phyloP scores from a whole-genome alignment of 2,329 filamentous ascomycete genomes.

The Aspergillus calidoustus region DNA sequence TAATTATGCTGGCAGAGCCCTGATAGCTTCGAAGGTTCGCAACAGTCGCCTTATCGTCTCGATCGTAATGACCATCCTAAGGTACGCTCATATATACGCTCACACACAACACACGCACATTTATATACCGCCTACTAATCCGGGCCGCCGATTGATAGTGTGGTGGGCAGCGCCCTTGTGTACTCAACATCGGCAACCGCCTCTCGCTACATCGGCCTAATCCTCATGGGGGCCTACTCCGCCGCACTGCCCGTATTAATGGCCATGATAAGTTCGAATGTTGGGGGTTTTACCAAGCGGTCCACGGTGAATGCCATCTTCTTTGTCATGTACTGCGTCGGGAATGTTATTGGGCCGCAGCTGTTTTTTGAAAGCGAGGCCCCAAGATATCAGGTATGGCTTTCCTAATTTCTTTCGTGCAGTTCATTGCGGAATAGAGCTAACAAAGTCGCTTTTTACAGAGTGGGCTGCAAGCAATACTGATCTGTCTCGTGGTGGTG shows the following conservation, averaged over 20 bases:
- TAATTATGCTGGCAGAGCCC: not conserved
- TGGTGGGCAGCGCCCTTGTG: not conserved
- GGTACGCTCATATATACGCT: not conserved
- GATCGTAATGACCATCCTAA: not conserved
- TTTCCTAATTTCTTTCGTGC: conserved; percentile 21
- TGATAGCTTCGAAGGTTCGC: not conserved
- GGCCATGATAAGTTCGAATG: conserved; percentile 51
- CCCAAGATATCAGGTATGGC: conserved; percentile 31
- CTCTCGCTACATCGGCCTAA: not conserved
- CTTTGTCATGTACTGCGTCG: conserved; percentile 49
- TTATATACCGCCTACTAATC: not conserved
- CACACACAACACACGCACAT: not conserved
- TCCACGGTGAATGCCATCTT: conserved; percentile 50
- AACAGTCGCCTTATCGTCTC: not conserved
- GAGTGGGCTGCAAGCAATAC: not conserved
- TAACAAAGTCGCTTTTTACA: not conserved
- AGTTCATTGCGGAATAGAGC: not conserved
- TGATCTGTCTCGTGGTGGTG: conserved; percentile 13
- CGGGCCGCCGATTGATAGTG: not conserved
- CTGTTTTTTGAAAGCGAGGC: conserved; percentile 48
- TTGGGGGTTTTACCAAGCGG: conserved; percentile 56
- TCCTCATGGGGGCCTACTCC: conserved; percentile 32
- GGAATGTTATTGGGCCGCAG: conserved; percentile 53
- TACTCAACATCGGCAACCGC: not conserved
- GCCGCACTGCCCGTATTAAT: conserved; percentile 43